Evolutionary conservation across 805 yeast genomes (phyloP), one percentile per base, ranked within the genome.

Genomic region (Metschnikowia corniflorae): DNA sequence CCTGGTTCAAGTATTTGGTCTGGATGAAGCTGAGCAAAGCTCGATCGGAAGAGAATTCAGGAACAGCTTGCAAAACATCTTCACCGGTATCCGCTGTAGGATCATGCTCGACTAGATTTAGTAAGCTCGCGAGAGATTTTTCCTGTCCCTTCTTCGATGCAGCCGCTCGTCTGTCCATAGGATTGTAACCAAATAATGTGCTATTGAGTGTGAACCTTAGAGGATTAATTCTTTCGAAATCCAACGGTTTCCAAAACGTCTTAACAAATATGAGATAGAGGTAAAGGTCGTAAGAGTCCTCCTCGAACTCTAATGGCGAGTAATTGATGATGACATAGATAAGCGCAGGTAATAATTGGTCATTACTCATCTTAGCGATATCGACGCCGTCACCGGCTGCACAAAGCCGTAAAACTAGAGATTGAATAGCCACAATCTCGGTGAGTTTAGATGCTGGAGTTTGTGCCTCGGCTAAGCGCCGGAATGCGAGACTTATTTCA

Each of bases 331-430:
- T 45, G 28, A 61, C 46, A 40, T 60, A 64, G 17, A 68, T 67
- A 39, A 68, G 51, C 5, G 61, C 51, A 3, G 73, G 73, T 27
- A 68, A 53, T 24, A 68, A 50, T n/a, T 63, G 39, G 39, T 68
- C 73, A 45, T 65, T 67, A 47, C 58, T 64, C 32, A 66, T 42
- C 28, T 42, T 41, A 23, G 46, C 35, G 17, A 37, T 43, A 31
- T 55, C 55, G 27, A 49, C 51, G 18, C 43, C 41, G 33, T 53
- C 49, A 18, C 40, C 24, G 20, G 43, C 39, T 19, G 47, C 44
- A 21, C 46, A 37, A 17, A 52, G 35, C 27, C 35, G 16, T 29
- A 63, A 52, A 19, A 64, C 38, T 21, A 41, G 40, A 40, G 63
- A 65, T 37, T 68, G 72, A 17, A 65, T 48, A 2, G 47, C 43